These are phyloP conservation scores for Tricladium varicosporioides DNA, from an alignment of 2,329 filamentous ascomycete genomes.

Conservation along the genomic window DNA sequence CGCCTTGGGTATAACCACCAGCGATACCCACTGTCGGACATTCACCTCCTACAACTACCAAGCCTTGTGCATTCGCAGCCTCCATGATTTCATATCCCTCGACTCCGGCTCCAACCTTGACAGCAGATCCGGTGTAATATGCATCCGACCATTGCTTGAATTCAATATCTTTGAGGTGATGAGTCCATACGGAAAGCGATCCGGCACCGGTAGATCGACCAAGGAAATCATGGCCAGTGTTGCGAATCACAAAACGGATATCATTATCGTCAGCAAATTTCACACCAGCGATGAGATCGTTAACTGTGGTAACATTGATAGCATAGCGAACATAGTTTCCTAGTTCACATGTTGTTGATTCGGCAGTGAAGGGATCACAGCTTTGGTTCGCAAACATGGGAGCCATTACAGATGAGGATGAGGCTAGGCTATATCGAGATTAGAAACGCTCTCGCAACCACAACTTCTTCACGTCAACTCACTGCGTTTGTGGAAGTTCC, in stretches of 20 bases:
- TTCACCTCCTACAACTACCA: conserved; percentile 51
- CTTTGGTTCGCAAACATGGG: conserved; percentile 40
- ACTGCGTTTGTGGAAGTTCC: conserved; percentile 13
- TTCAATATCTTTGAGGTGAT: conserved; percentile 48
- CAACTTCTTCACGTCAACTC: background rate
- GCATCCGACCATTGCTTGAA: conserved; percentile 39
- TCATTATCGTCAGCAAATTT: conserved; percentile 37
- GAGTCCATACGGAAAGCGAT: conserved; percentile 55
- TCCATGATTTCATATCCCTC: conserved; percentile 45
- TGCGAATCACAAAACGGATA: conserved; percentile 47
- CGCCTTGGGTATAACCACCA: conserved; percentile 60
- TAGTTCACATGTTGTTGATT: conserved; percentile 38
- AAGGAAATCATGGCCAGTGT: conserved; percentile 56
- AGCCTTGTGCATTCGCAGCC: conserved; percentile 39
- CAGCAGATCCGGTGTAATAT: conserved; percentile 48
- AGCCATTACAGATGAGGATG: conserved; percentile 42
- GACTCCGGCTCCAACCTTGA: conserved; percentile 55
- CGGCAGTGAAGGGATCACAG: conserved; percentile 33
- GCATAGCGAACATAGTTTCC: conserved; percentile 38
- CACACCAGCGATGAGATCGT: conserved; percentile 34
- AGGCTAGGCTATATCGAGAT: conserved; percentile 30
- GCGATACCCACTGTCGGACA: conserved; percentile 56
- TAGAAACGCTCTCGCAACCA: background rate
- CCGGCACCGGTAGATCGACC: conserved; percentile 63
- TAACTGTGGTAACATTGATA: conserved; percentile 25